phyloP scores from a whole-genome alignment of 2,329 filamentous ascomycete species.

The Didymellaceae sp. region DNA sequence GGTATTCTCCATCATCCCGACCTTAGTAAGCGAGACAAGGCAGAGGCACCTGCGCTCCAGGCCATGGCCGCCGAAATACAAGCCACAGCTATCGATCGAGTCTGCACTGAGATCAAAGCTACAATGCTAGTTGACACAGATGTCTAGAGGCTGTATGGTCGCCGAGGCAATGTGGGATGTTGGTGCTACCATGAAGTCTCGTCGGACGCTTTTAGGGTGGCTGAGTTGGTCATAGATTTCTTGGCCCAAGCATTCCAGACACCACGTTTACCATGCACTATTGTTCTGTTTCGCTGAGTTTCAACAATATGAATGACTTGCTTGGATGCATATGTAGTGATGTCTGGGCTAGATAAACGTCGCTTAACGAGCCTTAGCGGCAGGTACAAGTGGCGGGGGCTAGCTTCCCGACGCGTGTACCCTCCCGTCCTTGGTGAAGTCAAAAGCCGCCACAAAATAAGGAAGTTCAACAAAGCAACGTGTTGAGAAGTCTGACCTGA shows the following conservation, averaged over 20 bases:
- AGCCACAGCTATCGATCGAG: constrained; percentile 33
- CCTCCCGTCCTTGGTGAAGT: constrained; percentile 3
- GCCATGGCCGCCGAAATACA: constrained; percentile 34
- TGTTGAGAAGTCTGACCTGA: constrained; percentile 4
- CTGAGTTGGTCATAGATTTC: constrained; percentile 13
- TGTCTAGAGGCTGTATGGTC: constrained; percentile 14
- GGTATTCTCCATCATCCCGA: constrained; percentile 42
- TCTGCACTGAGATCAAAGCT: constrained; percentile 38
- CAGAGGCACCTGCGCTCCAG: constrained; percentile 30
- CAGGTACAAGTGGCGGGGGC: constrained; percentile 25
- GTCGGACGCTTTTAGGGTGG: constrained; percentile 18
- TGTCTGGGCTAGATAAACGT: constrained; percentile 3
- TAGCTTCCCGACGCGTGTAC: constrained; percentile 16
- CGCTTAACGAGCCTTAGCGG: constrained; percentile 14
- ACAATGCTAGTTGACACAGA: constrained; percentile 30
- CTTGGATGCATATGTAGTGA: constrained; percentile 17
- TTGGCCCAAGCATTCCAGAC: constrained; percentile 20
- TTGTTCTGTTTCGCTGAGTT: constrained; percentile 6
- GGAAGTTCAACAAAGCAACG: constrained; percentile 11
- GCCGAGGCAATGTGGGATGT: constrained; percentile 13
- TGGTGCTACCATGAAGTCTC: constrained; percentile 18
- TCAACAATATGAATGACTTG: constrained; percentile 1
- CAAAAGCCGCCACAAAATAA: not conserved
- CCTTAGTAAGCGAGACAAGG: constrained; percentile 37
- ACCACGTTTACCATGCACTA: not conserved